Conservation (phyloP, 306 rosid genomes). For the Cucurbita ficifolia region DNA sequence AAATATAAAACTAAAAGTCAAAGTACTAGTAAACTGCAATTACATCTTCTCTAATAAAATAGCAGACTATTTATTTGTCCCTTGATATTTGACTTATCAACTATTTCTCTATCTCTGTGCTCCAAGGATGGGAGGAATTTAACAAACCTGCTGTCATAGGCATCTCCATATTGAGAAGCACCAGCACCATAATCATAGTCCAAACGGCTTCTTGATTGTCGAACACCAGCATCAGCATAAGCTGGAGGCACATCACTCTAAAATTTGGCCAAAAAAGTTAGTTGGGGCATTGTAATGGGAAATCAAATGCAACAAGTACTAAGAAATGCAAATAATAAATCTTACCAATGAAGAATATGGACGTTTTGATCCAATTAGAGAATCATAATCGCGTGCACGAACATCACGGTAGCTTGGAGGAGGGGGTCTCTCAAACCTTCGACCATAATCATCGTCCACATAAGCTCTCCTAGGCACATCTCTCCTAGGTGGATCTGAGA, state of each 20-base stretch:
- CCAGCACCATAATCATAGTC: conserved; percentile 74
- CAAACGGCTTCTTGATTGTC: conserved; percentile 75
- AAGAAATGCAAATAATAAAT: neutral
- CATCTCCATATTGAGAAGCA: conserved; percentile 63
- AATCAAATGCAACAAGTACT: neutral
- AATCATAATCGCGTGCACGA: conserved; percentile 58
- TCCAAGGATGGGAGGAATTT: neutral
- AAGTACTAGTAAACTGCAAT: neutral
- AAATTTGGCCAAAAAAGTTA: neutral
- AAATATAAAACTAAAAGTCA: neutral
- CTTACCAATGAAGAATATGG: conserved; percentile 57
- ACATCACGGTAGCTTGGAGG: conserved; percentile 69
- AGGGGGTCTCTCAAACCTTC: conserved; percentile 68
- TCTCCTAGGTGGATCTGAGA: conserved; percentile 58
- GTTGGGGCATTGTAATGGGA: neutral
- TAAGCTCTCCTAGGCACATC: conserved; percentile 67
- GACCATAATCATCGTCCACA: conserved; percentile 70
- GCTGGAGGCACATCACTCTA: conserved; percentile 79
- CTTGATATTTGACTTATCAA: neutral
- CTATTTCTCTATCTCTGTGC: neutral
- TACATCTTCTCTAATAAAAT: neutral
- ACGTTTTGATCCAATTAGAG: conserved; percentile 73
- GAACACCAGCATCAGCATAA: conserved; percentile 53
- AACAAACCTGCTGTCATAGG: conserved; percentile 69
- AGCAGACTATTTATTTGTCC: neutral